Base-by-base conservation (phyloP, 1,139 yeast genomes). In the Scheffersomyces stambukii region DNA sequence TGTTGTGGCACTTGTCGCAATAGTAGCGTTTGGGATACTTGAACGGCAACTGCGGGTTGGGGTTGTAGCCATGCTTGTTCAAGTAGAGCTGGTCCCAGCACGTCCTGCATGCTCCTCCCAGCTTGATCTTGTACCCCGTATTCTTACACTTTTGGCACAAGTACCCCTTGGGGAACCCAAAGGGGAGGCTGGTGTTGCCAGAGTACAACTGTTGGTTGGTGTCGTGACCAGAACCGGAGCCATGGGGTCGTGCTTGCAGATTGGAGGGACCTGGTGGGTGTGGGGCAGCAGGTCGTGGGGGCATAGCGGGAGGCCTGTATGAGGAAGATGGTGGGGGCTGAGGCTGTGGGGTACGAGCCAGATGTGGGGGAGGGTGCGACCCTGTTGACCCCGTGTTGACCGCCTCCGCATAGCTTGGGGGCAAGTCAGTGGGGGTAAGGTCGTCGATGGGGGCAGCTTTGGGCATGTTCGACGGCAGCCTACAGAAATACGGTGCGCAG, bases 1-100 rank as follows among this genome's bases (percentile, higher is more conserved):
- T 81, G 48, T 86, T 86, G 33, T 70, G 60, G 57, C 96, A 86
- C 45, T 80, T 81, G 6, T 61, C 57, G 48, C 96, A 86, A 39
- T 63, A 59, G 48, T 64, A 80, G 2, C 75, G 65, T 2, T 44
- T 54, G 1, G 95, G 94, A 46, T 82, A 85, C 29, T 54, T 54
- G 48, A 59, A 64, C 1, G 66, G 58, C n/a, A 65, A 47, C 1
- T 41, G 27, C 0, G 60, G 55, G 35, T 62, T 64, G 20, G 73
- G 72, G 38, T 65, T 65, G 39, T 61, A 65, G 11, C 63, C 59
- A 30, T 57, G 36, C 11, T 45, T 36, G 7, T 38, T 38, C 25
- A 61, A 40, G 36, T 54, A 64, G 37, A 47, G 53, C 28, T 39
- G 43, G 21, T 50, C 43, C 70, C 71, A 66, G 42, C 72, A 66